Base-by-base conservation (phyloP, 768 basidiomycete genomes). In the Mycena vitilis region DNA sequence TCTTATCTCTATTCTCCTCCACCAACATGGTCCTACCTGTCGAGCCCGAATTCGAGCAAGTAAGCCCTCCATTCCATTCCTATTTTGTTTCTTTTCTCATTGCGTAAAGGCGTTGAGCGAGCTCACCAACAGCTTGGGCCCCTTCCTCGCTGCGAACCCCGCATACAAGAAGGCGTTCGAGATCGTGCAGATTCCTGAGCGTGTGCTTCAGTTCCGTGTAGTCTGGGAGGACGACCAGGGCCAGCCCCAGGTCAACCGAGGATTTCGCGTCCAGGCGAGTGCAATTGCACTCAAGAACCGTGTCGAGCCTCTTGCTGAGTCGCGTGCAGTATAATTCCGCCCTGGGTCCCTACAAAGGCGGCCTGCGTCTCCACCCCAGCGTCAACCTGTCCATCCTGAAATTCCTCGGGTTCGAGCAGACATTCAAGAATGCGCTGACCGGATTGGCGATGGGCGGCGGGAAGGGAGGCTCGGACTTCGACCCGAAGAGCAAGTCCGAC, bases 341-440 rank as follows among this genome's bases (percentile, higher is more conserved):
- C 34, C 85, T 93, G 37, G 91, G 91, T 62, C 91, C 91, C 49
- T 91, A 91, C 85, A 91, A 91, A 79, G 91, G 91, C 69, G 91
- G 91, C 79, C 87, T 92, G 73, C 88, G 91, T 71, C 86, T 93
- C 59, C 91, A 92, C 83, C 90, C 91, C 69, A 87, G 88, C 60
- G 91, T 93, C 81, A 92, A 92, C 83, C 86, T 93, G 45, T 91
- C 89, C 73, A 92, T 93, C 82, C 86, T 93, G 79, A 93, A 93
- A 78, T 93, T 93, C 88, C 86, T 93, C 71, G 91, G 91, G 52
- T 91, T 92, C 80, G 91, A 93, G 80, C 91, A 93, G 78, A 89
- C 86, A 69, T 92, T 92, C 87, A 92, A 92, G 81, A 92, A 93
- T 80, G 91, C 91, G 44, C 84, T 93, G 34, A 92, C 91, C 16